These are phyloP conservation scores for Smittium culicis DNA, from an alignment of 371 early-diverging fungal genomes.

Conservation along the genomic window DNA sequence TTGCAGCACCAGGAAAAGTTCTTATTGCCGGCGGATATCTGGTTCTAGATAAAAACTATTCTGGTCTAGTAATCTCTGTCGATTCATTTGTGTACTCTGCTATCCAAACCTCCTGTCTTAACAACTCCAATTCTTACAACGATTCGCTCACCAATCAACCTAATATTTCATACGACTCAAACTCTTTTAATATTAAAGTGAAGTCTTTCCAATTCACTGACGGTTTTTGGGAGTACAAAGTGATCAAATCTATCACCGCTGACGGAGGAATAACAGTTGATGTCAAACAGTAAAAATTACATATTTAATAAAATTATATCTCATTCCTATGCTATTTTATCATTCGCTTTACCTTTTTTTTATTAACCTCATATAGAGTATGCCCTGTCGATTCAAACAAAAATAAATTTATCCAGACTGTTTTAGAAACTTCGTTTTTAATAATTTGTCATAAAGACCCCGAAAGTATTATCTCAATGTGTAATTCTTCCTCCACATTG, in stretches of 20 bases:
- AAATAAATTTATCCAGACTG: conserved; percentile 38
- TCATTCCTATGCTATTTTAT: background rate
- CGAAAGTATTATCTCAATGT: conserved; percentile 33
- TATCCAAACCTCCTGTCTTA: conserved; percentile 37
- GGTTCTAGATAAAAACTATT: conserved; percentile 64
- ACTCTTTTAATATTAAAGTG: conserved; percentile 9
- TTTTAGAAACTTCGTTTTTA: conserved; percentile 32
- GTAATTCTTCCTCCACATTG: conserved; percentile 9
- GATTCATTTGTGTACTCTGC: conserved; percentile 68
- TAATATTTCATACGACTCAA: background rate
- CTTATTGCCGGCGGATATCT: conserved; percentile 89
- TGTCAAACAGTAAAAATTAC: background rate
- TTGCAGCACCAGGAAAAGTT: conserved; percentile 90
- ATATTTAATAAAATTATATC: background rate
- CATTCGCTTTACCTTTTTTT: background rate
- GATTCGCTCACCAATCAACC: too few relatives aligned
- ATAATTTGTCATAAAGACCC: conserved; percentile 16
- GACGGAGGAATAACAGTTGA: background rate
- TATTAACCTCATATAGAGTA: background rate
- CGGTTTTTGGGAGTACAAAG: conserved; percentile 15
- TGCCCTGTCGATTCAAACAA: conserved; percentile 1
- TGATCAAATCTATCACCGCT: conserved; percentile 7
- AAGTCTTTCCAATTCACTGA: conserved; percentile 16
- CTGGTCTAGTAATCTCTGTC: conserved; percentile 72
- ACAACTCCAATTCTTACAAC: too few relatives aligned